Evolutionary conservation across 2,329 filamentous ascomycete species (phyloP), one percentile per base, ranked within the genome.

Genomic region (Setomelanomma holmii): DNA sequence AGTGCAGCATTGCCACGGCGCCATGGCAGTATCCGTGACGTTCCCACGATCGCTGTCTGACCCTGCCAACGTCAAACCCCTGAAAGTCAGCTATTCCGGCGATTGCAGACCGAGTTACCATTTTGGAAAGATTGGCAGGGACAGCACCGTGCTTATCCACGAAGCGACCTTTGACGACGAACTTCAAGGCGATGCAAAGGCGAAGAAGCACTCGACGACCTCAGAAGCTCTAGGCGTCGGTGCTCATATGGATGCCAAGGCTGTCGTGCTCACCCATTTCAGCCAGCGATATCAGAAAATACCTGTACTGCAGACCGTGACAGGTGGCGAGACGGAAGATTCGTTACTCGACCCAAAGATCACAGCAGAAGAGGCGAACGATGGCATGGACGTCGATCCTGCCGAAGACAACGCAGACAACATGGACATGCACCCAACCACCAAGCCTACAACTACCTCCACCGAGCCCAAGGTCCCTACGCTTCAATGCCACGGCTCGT

Each of bases 111-210:
- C 95, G 2, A 66, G 62, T 0, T 66, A 77, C 2, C 69, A 77
- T 0, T 97, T 99, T 68, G 85, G 86, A 0, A 62, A 75, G 11
- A 89, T 93, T 44, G 96, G 90, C 40, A 78, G 79, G 40, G 87
- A 86, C 56, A 87, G 89, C 1, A 96, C 93, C 12, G 82, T 99
- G 5, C 84, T 97, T 4, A 86, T 99, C 49, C 95, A 99, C 78
- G 95, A 99, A 81, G 93, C 92, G 56, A 99, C 95, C 0, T 98
- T 99, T 69, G 91, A 95, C 63, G 91, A 96, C 69, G 90, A 95
- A 65, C 84, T 96, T 63, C 66, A 75, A 34, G 84, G 82, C 14
- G 93, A 97, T 66, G 95, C 95, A 4, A 71, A 83, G 22, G 90
- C 89, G 45, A 99, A 99, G 84, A 92, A 89, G 69, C 95, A 99